A percentile compares a stretch with the other conserved stretches of the same genome.
Conservation (phyloP, 345 rosid genomes). For the Gossypioides kirkii region DNA sequence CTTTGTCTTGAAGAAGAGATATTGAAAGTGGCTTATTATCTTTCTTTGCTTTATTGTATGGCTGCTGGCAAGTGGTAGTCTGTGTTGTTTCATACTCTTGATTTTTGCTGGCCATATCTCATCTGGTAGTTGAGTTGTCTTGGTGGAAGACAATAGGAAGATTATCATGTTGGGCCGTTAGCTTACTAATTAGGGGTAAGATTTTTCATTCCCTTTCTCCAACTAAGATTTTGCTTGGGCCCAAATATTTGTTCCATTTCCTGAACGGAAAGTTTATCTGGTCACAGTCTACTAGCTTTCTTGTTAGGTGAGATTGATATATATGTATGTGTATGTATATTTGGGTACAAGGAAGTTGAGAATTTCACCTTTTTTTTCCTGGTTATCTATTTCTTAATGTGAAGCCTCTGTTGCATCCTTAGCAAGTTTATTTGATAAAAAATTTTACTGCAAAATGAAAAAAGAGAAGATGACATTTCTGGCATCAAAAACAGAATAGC, state of each 20-base stretch:
- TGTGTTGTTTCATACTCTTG: not conserved
- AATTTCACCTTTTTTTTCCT: not conserved
- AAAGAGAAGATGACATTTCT: not conserved
- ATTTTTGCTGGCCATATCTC: not conserved
- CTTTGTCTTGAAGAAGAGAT: not conserved
- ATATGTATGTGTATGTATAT: too few species aligned
- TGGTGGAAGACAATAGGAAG: not conserved
- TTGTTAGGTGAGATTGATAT: not conserved
- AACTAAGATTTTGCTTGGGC: not conserved
- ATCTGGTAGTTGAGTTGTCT: not conserved
- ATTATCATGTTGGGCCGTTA: not conserved
- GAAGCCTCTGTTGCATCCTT: not conserved
- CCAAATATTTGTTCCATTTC: not conserved
- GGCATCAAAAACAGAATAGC: not conserved
- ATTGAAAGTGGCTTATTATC: not conserved
- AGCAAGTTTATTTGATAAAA: not conserved
- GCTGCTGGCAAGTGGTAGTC: not conserved
- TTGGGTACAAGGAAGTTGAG: not conserved
- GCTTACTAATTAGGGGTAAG: not conserved
- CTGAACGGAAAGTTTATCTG: not conserved
- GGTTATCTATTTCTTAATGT: not conserved
- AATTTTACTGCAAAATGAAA: not conserved
- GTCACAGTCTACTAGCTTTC: not conserved
- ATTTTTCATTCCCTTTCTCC: not conserved
- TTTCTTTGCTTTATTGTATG: slow-evolving; percentile 1